phyloP scores from a whole-genome alignment of 129 eudicot genomes.

The Helichrysum umbraculigerum region DNA sequence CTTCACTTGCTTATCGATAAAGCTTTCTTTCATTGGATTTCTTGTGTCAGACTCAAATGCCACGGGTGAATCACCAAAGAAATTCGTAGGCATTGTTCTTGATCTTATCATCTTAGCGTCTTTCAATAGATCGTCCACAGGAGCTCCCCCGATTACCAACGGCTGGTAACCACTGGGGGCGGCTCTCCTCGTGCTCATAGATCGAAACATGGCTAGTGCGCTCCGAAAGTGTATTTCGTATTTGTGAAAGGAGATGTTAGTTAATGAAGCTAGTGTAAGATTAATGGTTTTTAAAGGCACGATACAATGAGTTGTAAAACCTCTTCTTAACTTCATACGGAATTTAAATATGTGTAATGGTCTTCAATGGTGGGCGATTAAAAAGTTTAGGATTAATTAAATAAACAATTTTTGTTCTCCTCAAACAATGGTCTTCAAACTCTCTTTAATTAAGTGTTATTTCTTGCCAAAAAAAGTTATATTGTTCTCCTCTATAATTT shows the following conservation, averaged over 20 bases:
- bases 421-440: no score
- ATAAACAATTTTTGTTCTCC: no score
- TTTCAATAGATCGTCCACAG: constrained; percentile 5
- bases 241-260: background rate
- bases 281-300: constrained; percentile 18
- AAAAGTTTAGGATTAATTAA: background rate
- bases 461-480: no score
- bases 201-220: constrained; percentile 52
- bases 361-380: constrained; percentile 22
- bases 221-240: background rate
- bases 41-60: constrained; percentile 19
- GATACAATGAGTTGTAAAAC: background rate
- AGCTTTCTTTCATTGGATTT: constrained; percentile 21
- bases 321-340: constrained; percentile 8
- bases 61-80: constrained; percentile 24
- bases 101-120: constrained; percentile 34
- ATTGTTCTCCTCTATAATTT: no score
- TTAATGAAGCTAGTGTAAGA: background rate
- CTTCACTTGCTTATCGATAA: constrained; percentile 39
- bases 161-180: constrained; percentile 53
- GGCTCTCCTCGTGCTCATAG: constrained; percentile 51
- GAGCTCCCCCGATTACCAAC: constrained; percentile 39
- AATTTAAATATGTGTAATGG: constrained; percentile 6
- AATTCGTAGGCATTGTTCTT: constrained; percentile 27
- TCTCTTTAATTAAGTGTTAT: no score